Conservation (phyloP, 2,329 filamentous ascomycete species). For the Rhynchosporium secalis region DNA sequence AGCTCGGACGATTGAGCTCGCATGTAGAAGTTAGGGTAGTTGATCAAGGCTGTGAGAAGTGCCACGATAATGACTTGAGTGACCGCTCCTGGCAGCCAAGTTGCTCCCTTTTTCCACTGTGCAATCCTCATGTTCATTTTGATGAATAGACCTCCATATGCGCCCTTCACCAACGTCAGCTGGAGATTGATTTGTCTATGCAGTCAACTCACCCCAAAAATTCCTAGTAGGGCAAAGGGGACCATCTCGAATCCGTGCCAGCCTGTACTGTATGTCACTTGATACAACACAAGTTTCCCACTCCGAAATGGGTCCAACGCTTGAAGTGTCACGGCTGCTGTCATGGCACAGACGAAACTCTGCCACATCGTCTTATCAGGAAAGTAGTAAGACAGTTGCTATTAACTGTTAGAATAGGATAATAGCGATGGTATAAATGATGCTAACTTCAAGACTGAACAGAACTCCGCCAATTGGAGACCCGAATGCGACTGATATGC, state of each 20-base stretch:
- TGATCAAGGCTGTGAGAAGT: conserved; percentile 80
- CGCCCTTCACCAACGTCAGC: conserved; percentile 53
- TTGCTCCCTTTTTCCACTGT: conserved; percentile 68
- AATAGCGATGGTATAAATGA: background rate
- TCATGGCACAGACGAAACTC: conserved; percentile 98
- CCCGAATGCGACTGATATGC: conserved; percentile 60
- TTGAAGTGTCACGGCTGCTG: conserved; percentile 91
- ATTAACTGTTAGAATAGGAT: conserved; percentile 20
- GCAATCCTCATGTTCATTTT: conserved; percentile 88
- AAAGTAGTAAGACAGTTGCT: conserved; percentile 95
- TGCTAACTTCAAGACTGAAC: conserved; percentile 81
- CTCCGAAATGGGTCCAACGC: conserved; percentile 92
- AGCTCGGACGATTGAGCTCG: conserved; percentile 88
- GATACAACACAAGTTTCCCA: conserved; percentile 92
- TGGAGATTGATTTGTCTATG: background rate
- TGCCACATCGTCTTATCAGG: conserved; percentile 99
- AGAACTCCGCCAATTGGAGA: conserved; percentile 84
- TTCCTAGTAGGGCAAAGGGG: conserved; percentile 82
- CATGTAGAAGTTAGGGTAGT: conserved; percentile 97
- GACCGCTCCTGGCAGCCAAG: conserved; percentile 71
- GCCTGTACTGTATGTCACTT: conserved; percentile 86
- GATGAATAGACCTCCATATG: conserved; percentile 94
- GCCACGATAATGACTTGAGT: conserved; percentile 79
- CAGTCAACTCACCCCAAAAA: conserved; percentile 62
- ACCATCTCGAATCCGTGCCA: conserved; percentile 96